Percentiles rank a stretch among this genome's conserved stretches.
These are phyloP conservation scores for Scheffersomyces illinoinensis DNA, from an alignment of 1,139 yeast genomes.

Conservation along the genomic window DNA sequence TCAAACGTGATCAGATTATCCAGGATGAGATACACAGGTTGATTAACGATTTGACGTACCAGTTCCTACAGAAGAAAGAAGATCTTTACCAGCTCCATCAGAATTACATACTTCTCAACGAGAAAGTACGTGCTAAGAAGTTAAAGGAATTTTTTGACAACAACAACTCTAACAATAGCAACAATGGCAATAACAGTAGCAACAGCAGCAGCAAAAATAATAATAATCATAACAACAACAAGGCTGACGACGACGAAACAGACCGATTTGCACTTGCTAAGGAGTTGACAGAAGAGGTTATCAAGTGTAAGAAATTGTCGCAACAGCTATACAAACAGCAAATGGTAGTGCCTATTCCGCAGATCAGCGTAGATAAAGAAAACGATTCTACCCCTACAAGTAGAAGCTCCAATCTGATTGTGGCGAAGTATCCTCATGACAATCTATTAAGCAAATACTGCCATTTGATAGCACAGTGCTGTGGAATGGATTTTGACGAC, in stretches of 20 bases:
- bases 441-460: slow-evolving; percentile 45
- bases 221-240: neutral
- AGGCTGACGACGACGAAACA: slow-evolving; percentile 6
- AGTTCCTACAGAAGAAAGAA: slow-evolving; percentile 33
- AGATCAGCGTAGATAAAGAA: slow-evolving; percentile 4
- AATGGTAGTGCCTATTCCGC: slow-evolving; percentile 23
- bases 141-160: slow-evolving; percentile 5
- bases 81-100: slow-evolving; percentile 23
- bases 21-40: slow-evolving; percentile 47
- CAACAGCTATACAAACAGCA: slow-evolving; percentile 21
- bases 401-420: slow-evolving; percentile 13
- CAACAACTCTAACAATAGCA: slow-evolving; percentile 1
- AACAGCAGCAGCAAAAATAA: neutral
- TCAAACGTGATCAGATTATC: slow-evolving; percentile 31
- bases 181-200: neutral
- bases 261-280: slow-evolving; percentile 20
- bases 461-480: slow-evolving; percentile 43
- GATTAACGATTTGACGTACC: slow-evolving; percentile 42
- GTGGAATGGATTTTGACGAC: slow-evolving; percentile 45
- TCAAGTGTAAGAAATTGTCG: slow-evolving; percentile 19
- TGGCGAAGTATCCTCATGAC: slow-evolving; percentile 29
- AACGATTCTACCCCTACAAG: neutral
- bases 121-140: slow-evolving; percentile 10
- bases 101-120: slow-evolving; percentile 18
- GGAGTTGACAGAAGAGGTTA: slow-evolving; percentile 24